Base-by-base conservation (phyloP, 2,329 filamentous ascomycete genomes). In the Alternaria ethzedia region DNA sequence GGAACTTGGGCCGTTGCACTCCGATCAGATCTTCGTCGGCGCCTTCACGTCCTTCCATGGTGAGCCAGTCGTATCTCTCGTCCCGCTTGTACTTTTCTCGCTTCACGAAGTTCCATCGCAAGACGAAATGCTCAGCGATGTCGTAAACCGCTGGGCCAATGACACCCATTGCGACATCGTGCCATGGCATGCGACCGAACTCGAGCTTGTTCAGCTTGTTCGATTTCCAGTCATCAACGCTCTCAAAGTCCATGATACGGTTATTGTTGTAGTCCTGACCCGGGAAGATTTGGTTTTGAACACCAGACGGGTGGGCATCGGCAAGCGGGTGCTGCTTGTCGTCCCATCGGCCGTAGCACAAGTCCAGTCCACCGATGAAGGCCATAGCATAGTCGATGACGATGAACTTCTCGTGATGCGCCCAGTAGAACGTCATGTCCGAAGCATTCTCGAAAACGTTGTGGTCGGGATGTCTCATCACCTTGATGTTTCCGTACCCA, bases 201-300 rank as follows among this genome's bases (percentile, higher is more conserved):
- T 97, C 93, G 4, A 91, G 89, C 81, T 98, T 98, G 79, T 90
- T 93, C 15, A 98, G 84, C 78, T 97, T 93, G 70, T 99, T 98
- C 54, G 91, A 88, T 79, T 96, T 93, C 95, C 95, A 98, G 75
- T 97, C 91, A 28, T 92, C 80, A 2, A 98, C 96, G 30, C 90
- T 91, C 72, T 97, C 87, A 78, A 98, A 99, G 75, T 99, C 96
- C 90, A 97, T 92, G 71, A 98, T 90, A 41, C 95, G 89, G 78
- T 97, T 97, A 80, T 98, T 98, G 81, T 98, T 98, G 84, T 96
- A 98, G 74, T 99, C 96, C 76, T 99, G 96, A 0, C 96, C 96
- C 0, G 96, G 94, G 86, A 93, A 99, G 20, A 97, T 85, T 79
- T 97, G 94, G 58, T 94, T 88, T 13, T 87, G 84, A 17, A 97